These are phyloP conservation scores for Pythium phragmitis DNA, from an alignment of 352 stramenopile species.

Conservation along the genomic window DNA sequence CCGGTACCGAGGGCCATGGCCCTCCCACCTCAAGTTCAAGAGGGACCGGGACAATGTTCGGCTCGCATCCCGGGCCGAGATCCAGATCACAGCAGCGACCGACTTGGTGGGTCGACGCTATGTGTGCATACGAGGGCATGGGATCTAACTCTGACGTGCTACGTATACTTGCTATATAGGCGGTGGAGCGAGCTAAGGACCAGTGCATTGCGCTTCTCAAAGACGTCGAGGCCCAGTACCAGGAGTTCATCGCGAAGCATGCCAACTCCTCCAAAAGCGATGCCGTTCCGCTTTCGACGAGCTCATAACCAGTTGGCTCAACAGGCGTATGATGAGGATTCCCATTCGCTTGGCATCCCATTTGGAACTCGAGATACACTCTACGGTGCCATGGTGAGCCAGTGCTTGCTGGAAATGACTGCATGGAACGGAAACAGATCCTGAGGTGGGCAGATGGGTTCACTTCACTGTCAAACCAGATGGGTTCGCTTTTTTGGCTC, in stretches of 20 bases:
- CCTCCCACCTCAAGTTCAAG: slow-evolving; percentile 43
- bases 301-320: neutral
- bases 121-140: neutral
- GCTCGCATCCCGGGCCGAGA: slow-evolving; percentile 16
- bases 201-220: slow-evolving; percentile 18
- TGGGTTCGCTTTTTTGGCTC: slow-evolving; percentile 9
- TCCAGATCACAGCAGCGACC: slow-evolving; percentile 24
- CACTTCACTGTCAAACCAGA: slow-evolving; percentile 8
- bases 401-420: neutral
- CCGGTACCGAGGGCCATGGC: slow-evolving; percentile 24
- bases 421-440: slow-evolving; percentile 11
- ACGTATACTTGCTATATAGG: slow-evolving; percentile 3
- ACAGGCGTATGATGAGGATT: neutral
- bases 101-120: slow-evolving; percentile 15
- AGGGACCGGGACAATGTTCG: neutral
- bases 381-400: too few relatives aligned
- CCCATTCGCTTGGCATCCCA: too few relatives aligned
- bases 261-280: neutral
- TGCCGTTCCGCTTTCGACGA: neutral
- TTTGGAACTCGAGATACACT: neutral
- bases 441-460: slow-evolving; percentile 9
- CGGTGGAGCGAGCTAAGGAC: slow-evolving; percentile 25
- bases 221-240: slow-evolving; percentile 10
- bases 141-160: neutral
- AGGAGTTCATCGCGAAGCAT: slow-evolving; percentile 3